Base-by-base conservation (phyloP, 2,329 filamentous ascomycete genomes). In the Xylariales sp. region DNA sequence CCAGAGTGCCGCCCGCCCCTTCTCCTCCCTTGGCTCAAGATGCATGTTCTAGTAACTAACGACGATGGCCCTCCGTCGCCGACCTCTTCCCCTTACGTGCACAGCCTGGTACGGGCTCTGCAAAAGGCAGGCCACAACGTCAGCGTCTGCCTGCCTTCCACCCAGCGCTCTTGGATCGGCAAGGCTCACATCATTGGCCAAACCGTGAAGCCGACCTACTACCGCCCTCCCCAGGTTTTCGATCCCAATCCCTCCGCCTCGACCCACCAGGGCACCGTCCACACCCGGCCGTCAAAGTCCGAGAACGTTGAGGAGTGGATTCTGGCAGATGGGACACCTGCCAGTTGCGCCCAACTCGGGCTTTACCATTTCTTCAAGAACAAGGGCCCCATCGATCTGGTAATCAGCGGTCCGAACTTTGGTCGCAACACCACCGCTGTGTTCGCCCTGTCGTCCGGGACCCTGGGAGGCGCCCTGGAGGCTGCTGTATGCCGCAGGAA, bases 171-270 rank as follows among this genome's bases (percentile, higher is more conserved):
- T 40, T 98, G 93, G 93, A 97, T 98, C 54, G 90, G 90, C 52
- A 98, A 98, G 70, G 93, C 93, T 3, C 93, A 97, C 63, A 86
- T 97, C 55, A 89, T 97, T 53, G 90, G 90, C 40, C 84, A 91
- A 60, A 85, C 86, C 8, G 78, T 95, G 44, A 88, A 83, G 58
- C 89, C 89, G 7, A 74, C 78, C 19, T 95, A 95, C 69, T 95
- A 89, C 68, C 84, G 84, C 1, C 76, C 76, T 2, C 64, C 67
- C 5, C 52, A 51, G 4, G 42, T 52, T 7, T 57, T 56, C 32
- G 51, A 56, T 21, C 59, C 62, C 12, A 69, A 59, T n/a, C 43
- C 57, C 25, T 57, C 59, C 13, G 56, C 63, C 19, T 61, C 68
- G 44, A 61, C 61, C 36, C 62, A 62, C 19, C 80, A 87, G 45